Base-by-base conservation (phyloP, 148 eudicot species). In the Nyssa sinensis region DNA sequence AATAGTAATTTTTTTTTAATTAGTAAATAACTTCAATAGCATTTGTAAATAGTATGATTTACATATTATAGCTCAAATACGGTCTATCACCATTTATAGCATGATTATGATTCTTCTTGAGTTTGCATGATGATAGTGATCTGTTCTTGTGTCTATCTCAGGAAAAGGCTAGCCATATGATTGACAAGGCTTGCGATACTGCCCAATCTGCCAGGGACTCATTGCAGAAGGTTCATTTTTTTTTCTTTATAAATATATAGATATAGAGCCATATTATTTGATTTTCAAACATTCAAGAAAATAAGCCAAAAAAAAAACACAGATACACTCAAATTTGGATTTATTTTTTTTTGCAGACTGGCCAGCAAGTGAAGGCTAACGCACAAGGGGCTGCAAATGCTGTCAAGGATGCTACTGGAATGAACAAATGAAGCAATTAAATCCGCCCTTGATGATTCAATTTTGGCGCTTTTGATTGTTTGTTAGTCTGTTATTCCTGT, bases 291-390 rank as follows among this genome's bases (percentile, higher is more conserved):
- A 57, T 57, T 16, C 21, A 16, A n/a, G n/a, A 4, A 16, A 57
- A 57, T 5, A 57, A 16, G 4, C 4, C 3, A 57, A 16, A 17
- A 57, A 23, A 57, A 57, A 57, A 57, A 25, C 21, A 10, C 34
- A 28, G 25, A 57, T n/a, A n/a, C 7, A 28, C 30, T n/a, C 1
- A 60, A 5, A n/a, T n/a, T n/a, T 60, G 30, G 27, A 6, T 9
- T 61, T 61, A 24, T 61, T 5, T 61, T 0, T 61, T 8, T 62
- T 11, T 0, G 31, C 11, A 67, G 70, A 7, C 31, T 35, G 55
- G 70, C 23, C 70, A 67, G 70, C 70, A 67, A 25, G 24, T 67
- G 70, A 37, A 25, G 70, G 70, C 30, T 3, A 67, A 67, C 55
- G 70, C 70, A 23, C 55, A 67, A 13, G 31, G 31, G 28, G 70